Evolutionary conservation across 768 basidiomycete species (phyloP), one percentile per base, ranked within the genome.

Genomic region (Suillus cothurnatus): DNA sequence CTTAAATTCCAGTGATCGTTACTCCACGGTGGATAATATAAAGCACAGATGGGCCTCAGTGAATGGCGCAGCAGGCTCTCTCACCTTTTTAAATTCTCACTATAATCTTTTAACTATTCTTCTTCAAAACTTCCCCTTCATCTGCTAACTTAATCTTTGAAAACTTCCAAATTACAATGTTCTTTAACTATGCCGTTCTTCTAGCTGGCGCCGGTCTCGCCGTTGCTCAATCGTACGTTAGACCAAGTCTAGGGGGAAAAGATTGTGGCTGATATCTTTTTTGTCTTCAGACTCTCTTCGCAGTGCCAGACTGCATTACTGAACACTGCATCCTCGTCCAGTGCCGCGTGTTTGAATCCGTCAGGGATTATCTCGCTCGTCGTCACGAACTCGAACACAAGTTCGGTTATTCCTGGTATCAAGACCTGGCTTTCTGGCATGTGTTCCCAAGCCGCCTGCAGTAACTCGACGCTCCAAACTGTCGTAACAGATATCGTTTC

Each of bases 361-460:
- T 58, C 71, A 9, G 74, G 72, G 6, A 71, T 81, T 32, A 66
- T 73, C 11, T 71, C 72, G 6, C 69, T 81, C 45, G 71, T 65
- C 6, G 6, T 74, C 28, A 65, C 67, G 3, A 72, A 73, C 45
- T 70, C 74, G 4, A 67, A 63, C 28, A 65, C 75, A 31, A 71
- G 74, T 15, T 82, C 81, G 0, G 47, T 83, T 61, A 70, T 83
- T 39, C 67, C 74, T 2, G 76, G 86, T 15, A 68, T 92, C 63
- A 78, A 89, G 74, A 81, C 61, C 47, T 93, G 91, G 91, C 75
- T 91, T 57, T 80, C 76, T 0, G 84, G 83, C 56, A 43, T 89
- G 61, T 91, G 90, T 72, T 68, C 80, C 21, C 76, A 78, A 55
- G 76, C 76, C 4, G 73, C 84, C 11, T 92, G 91, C 73, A 84